Evolutionary conservation across 2,329 filamentous ascomycete genomes (phyloP).

Genomic region (Epichloe coenophiala): DNA sequence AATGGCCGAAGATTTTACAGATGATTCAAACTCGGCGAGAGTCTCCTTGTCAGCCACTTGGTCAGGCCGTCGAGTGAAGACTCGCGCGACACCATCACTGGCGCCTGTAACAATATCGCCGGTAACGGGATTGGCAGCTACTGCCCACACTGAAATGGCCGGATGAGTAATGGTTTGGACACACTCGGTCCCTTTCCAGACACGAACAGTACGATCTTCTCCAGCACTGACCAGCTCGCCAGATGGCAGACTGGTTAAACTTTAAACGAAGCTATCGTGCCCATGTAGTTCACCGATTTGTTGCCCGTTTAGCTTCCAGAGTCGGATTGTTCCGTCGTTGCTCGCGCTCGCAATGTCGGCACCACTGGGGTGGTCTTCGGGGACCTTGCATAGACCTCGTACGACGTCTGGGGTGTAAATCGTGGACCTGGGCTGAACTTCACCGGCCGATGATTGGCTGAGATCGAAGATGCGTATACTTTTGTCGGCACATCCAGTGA

Average conservation of each 20-base stretch:
- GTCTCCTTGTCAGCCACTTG: slow-evolving; percentile 56
- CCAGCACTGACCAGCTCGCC: slow-evolving; percentile 85
- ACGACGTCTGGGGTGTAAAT: slow-evolving; percentile 68
- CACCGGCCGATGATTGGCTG: slow-evolving; percentile 40
- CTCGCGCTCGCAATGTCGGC: slow-evolving; percentile 91
- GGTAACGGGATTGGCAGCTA: slow-evolving; percentile 67
- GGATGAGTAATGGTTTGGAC: slow-evolving; percentile 94
- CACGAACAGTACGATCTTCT: slow-evolving; percentile 82
- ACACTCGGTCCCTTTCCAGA: slow-evolving; percentile 76
- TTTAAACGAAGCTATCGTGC: slow-evolving; percentile 93
- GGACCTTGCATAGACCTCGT: slow-evolving; percentile 75
- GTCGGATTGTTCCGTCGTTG: slow-evolving; percentile 77
- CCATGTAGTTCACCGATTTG: slow-evolving; percentile 67
- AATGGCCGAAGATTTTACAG: slow-evolving; percentile 72
- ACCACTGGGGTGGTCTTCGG: slow-evolving; percentile 59
- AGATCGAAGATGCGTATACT: slow-evolving; percentile 75
- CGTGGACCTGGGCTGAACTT: slow-evolving; percentile 37
- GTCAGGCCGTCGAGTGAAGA: slow-evolving; percentile 64
- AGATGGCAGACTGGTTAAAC: slow-evolving; percentile 60
- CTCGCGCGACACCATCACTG: slow-evolving; percentile 72
- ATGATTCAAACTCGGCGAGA: slow-evolving; percentile 64
- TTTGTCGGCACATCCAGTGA: slow-evolving; percentile 89
- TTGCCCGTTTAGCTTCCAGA: slow-evolving; percentile 74
- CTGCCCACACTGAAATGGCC: slow-evolving; percentile 89
- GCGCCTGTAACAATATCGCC: slow-evolving; percentile 91